A percentile compares a stretch with the other conserved stretches of the same genome.
These are phyloP conservation scores for Blastobotrys peoriensis DNA, from an alignment of 805 yeast genomes.

Conservation along the genomic window DNA sequence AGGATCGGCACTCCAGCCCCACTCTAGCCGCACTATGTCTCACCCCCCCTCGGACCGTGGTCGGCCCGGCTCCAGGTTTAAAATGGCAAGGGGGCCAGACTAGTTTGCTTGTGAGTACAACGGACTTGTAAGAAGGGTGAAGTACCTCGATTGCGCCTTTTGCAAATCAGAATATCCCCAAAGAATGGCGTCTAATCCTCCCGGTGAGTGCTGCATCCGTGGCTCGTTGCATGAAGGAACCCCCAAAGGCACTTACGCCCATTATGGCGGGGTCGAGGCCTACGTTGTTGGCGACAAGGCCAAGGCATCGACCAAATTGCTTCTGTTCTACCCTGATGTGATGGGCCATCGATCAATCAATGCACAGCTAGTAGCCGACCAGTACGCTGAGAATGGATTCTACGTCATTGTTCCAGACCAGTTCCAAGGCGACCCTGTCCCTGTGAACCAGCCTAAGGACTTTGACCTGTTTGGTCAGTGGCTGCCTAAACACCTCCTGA, in stretches of 20 bases:
- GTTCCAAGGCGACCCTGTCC: conserved; percentile 48
- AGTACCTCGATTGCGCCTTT: too few species aligned
- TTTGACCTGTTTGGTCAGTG: conserved; percentile 36
- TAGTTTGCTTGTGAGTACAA: too few species aligned
- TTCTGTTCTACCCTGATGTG: conserved; percentile 60
- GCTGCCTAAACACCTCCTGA: conserved; percentile 48
- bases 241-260: conserved; percentile 21
- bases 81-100: too few species aligned
- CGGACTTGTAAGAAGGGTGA: too few species aligned
- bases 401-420: conserved; percentile 74
- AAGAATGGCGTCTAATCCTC: conserved; percentile 31
- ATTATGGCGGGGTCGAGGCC: conserved; percentile 34
- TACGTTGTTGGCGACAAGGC: conserved; percentile 48
- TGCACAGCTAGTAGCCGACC: conserved; percentile 41
- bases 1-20: too few species aligned
- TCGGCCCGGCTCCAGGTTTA: too few species aligned
- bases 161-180: too few species aligned
- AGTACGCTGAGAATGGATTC: conserved; percentile 55
- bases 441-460: conserved; percentile 21
- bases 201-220: conserved; percentile 28
- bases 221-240: conserved; percentile 28
- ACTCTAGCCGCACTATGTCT: too few species aligned
- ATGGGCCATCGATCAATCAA: conserved; percentile 59
- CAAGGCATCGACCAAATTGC: conserved; percentile 40
- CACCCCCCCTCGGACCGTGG: too few species aligned